Percentiles rank a stretch among this genome's conserved stretches.
These are phyloP conservation scores for Cinnamomum micranthum DNA, from an alignment of 164 flowering plant species.

Conservation along the genomic window DNA sequence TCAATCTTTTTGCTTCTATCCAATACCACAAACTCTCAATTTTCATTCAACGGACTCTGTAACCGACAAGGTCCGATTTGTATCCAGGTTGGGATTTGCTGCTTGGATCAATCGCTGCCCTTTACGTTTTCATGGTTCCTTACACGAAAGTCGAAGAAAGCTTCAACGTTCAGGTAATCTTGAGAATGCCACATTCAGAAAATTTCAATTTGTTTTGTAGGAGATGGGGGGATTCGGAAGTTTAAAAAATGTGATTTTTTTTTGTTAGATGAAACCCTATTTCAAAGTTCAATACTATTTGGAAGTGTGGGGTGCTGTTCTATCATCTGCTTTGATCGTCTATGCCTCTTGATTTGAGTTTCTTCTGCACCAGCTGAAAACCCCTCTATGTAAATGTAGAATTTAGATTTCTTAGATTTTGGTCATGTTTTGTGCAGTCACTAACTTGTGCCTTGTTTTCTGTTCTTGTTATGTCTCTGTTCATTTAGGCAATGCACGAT, in stretches of 20 bases:
- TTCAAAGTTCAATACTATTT: too few relatives aligned
- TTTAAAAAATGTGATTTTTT: too few relatives aligned
- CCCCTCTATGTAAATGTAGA: neutral
- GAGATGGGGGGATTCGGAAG: too few relatives aligned
- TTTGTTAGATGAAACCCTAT: too few relatives aligned
- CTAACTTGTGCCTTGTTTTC: slow-evolving; percentile 3
- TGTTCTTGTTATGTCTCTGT: slow-evolving; percentile 3
- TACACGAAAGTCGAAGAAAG: slow-evolving; percentile 99
- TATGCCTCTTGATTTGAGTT: too few relatives aligned
- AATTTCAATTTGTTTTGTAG: too few relatives aligned
- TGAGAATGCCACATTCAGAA: neutral
- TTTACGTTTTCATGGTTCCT: slow-evolving; percentile 77
- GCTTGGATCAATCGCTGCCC: slow-evolving; percentile 74
- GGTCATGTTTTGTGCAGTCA: neutral
- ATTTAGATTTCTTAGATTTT: neutral
- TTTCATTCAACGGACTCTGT: neutral
- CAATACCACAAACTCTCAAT: neutral
- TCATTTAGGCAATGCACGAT: slow-evolving; percentile 85
- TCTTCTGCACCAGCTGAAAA: too few relatives aligned
- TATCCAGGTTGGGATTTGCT: slow-evolving; percentile 74
- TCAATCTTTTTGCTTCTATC: neutral
- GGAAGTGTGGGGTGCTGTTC: too few relatives aligned
- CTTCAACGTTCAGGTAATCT: slow-evolving; percentile 85
- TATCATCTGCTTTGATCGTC: too few relatives aligned
- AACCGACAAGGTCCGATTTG: neutral